These are phyloP conservation scores for Kwoniella pini DNA, from an alignment of 768 basidiomycete genomes.

Conservation along the genomic window DNA sequence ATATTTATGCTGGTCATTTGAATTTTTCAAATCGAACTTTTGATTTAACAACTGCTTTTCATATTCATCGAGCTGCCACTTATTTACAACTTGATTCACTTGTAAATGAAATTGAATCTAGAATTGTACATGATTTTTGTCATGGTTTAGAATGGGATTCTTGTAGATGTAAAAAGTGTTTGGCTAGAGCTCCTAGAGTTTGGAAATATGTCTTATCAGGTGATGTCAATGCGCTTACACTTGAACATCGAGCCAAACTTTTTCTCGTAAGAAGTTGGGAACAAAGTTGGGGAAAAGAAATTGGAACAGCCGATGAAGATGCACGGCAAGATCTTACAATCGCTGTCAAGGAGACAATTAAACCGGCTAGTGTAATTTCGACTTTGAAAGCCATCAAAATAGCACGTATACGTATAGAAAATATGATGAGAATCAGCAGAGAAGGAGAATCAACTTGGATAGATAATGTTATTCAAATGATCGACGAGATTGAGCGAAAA, in stretches of 20 bases:
- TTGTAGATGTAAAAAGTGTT: conserved; percentile 81
- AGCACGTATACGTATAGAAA: conserved; percentile 46
- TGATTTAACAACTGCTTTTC: conserved; percentile 87
- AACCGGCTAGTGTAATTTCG: conserved; percentile 67
- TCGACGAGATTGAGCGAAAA: conserved; percentile 63
- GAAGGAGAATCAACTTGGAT: conserved; percentile 16
- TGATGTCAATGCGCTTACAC: conserved; percentile 72
- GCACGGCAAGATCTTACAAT: conserved; percentile 70
- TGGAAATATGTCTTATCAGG: conserved; percentile 75
- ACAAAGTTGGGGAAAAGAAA: conserved; percentile 81
- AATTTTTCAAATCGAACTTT: conserved; percentile 88
- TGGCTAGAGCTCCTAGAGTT: conserved; percentile 74
- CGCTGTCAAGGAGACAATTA: conserved; percentile 70
- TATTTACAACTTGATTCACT: conserved; percentile 77
- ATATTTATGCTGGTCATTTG: conserved; percentile 92
- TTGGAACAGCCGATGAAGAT: conserved; percentile 68
- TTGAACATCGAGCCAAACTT: conserved; percentile 71
- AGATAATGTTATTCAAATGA: conserved; percentile 70
- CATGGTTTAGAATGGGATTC: conserved; percentile 87
- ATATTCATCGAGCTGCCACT: conserved; percentile 76
- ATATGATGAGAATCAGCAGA: conserved; percentile 13
- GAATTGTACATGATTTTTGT: conserved; percentile 82
- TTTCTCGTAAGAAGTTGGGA: conserved; percentile 82
- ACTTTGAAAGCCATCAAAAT: conserved; percentile 69
- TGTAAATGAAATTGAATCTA: conserved; percentile 74